Conservation (phyloP, 139 green algal species). For the Desmodesmus armatus region DNA sequence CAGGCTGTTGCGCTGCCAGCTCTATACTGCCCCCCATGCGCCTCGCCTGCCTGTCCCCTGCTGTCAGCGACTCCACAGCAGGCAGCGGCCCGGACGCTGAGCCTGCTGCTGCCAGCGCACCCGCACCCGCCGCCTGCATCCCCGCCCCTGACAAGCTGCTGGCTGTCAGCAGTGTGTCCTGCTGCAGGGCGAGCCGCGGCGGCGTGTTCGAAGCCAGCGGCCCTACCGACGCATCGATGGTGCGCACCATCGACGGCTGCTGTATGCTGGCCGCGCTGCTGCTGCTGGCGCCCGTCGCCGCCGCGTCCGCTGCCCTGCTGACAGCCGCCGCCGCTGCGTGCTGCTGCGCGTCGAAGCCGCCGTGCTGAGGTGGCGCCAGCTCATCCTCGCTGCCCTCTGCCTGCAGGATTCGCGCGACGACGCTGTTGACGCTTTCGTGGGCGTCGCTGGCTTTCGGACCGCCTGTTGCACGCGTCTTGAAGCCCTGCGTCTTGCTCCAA, state of each 20-base stretch:
- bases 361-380: not conserved
- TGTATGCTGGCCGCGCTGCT: slow-evolving; percentile 16
- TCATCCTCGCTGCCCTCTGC: slow-evolving; percentile 46
- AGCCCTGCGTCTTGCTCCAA: slow-evolving; percentile 71
- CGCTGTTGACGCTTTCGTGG: slow-evolving; percentile 64
- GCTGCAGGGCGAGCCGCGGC: slow-evolving; percentile 17
- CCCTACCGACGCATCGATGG: slow-evolving; percentile 29
- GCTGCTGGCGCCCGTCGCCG: slow-evolving; percentile 6
- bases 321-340: slow-evolving; percentile 30
- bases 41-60: not conserved
- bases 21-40: slow-evolving; percentile 21
- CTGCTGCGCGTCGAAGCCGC: slow-evolving; percentile 15
- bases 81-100: not conserved
- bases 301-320: not conserved
- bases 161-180: slow-evolving; percentile 36
- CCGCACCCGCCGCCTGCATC: not conserved
- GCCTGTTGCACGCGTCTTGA: not conserved
- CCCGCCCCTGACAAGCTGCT: slow-evolving; percentile 2
- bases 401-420: slow-evolving; percentile 59
- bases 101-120: not conserved
- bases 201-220: slow-evolving; percentile 39
- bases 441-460: slow-evolving; percentile 39
- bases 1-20: slow-evolving; percentile 2
- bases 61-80: not conserved
- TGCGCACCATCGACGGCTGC: slow-evolving; percentile 1